phyloP scores from a whole-genome alignment of 1,284 basidiomycete genomes.

The Sporisorium graminicola region DNA sequence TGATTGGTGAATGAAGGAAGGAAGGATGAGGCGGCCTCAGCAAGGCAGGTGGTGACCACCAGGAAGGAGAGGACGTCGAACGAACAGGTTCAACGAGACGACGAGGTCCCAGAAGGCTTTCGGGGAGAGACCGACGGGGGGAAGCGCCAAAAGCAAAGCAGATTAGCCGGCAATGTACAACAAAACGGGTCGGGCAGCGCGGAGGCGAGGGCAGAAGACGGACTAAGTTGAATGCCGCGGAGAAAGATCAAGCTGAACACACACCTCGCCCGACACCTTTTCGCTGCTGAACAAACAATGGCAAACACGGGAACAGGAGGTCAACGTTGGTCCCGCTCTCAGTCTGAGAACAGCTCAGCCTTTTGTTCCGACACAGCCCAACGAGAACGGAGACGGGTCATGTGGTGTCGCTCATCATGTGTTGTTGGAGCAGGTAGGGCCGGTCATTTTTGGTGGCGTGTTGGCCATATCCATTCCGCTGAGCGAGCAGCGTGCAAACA shows the following conservation, averaged over 20 bases:
- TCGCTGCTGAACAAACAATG: conserved; percentile 6
- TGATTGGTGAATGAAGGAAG: neutral
- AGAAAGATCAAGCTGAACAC: conserved; percentile 14
- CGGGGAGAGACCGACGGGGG: neutral
- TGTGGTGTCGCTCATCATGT: neutral
- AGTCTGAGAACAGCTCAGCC: neutral
- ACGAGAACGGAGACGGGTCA: neutral
- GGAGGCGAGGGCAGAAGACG: neutral
- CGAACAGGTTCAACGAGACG: too few relatives aligned
- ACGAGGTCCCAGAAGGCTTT: conserved; percentile 1
- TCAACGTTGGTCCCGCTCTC: neutral
- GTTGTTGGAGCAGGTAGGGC: too few relatives aligned
- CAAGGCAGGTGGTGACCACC: neutral
- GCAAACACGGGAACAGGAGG: neutral
- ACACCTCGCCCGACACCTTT: neutral
- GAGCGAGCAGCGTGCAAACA: neutral
- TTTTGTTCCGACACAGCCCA: neutral
- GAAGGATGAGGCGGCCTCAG: conserved; percentile 8
- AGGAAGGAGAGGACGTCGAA: neutral
- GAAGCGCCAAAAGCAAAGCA: neutral
- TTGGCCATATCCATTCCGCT: too few relatives aligned
- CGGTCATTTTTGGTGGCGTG: too few relatives aligned
- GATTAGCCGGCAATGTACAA: conserved; percentile 1
- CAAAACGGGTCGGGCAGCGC: neutral
- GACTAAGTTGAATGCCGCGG: conserved; percentile 5